Evolutionary conservation across 495 filamentous ascomycete genomes (phyloP).

Genomic region (Podospora didyma): DNA sequence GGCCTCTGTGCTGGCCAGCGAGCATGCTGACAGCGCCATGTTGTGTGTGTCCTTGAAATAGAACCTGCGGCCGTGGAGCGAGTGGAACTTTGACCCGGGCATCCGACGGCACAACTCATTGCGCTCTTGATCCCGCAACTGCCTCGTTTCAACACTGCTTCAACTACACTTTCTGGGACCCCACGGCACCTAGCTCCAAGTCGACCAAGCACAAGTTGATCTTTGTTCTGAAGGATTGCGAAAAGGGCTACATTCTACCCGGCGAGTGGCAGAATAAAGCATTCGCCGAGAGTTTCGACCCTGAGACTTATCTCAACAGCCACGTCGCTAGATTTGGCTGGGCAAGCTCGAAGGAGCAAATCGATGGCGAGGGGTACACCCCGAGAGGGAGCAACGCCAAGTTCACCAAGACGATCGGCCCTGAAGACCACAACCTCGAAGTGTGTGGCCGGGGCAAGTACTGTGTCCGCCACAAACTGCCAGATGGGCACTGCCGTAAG

Average conservation of each 20-base stretch:
- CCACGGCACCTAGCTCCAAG: background rate
- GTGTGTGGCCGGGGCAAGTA: conserved; percentile 11
- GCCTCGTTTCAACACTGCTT: conserved; percentile 11
- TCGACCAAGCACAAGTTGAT: background rate
- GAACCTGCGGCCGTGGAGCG: conserved; percentile 5
- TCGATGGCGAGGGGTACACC: background rate
- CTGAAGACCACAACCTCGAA: conserved; percentile 9
- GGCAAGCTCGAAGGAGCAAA: background rate
- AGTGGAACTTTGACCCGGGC: background rate
- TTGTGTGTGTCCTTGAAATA: background rate
- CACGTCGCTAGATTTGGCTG: conserved; percentile 9
- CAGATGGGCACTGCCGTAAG: conserved; percentile 10
- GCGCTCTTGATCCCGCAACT: background rate
- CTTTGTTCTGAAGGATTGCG: conserved; percentile 13
- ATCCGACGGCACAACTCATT: background rate
- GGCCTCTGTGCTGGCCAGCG: too few species aligned
- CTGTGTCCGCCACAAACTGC: conserved; percentile 13
- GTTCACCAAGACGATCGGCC: conserved; percentile 9
- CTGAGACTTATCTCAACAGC: background rate
- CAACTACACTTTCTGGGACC: conserved; percentile 8
- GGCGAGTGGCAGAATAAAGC: conserved; percentile 15
- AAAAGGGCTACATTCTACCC: conserved; percentile 11
- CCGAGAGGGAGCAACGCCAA: background rate
- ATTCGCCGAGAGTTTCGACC: conserved; percentile 6
- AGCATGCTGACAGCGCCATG: background rate